A percentile compares a stretch with the other conserved stretches of the same genome.
Evolutionary conservation across 768 basidiomycete genomes (phyloP).

Genomic region (Holtermanniella nyarrowii): DNA sequence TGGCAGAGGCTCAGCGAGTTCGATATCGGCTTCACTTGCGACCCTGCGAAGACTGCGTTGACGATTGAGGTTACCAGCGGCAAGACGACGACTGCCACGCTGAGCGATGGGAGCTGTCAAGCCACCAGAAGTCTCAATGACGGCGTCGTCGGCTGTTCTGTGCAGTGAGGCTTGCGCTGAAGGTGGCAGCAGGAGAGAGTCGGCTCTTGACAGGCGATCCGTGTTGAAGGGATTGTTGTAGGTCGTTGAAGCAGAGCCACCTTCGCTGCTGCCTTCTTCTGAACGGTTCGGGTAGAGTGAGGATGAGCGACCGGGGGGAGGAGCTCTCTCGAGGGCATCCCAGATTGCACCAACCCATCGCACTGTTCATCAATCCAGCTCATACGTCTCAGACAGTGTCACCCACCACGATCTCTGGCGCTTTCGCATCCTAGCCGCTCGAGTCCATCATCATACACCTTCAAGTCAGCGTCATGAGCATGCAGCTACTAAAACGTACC

Average conservation of each 20-base stretch:
- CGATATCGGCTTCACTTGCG: constrained; percentile 32
- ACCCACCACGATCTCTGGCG: constrained; percentile 53
- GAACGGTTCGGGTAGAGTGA: constrained; percentile 5
- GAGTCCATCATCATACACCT: constrained; percentile 74
- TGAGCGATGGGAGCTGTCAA: constrained; percentile 24
- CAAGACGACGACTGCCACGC: constrained; percentile 24
- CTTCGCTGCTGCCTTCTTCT: constrained; percentile 4
- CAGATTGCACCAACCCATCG: constrained; percentile 87
- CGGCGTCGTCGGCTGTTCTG: constrained; percentile 24
- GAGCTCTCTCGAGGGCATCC: constrained; percentile 46
- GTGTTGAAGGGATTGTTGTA: constrained; percentile 4
- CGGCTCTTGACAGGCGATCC: constrained; percentile 9
- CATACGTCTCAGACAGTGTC: neutral
- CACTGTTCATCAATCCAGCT: constrained; percentile 40
- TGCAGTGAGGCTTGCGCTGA: constrained; percentile 1
- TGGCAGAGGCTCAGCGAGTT: constrained; percentile 18
- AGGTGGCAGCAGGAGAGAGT: neutral
- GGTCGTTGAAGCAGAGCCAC: constrained; percentile 25
- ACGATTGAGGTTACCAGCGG: constrained; percentile 19
- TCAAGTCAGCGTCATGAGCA: neutral
- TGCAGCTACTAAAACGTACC: constrained; percentile 10
- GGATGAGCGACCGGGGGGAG: constrained; percentile 8
- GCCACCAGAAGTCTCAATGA: constrained; percentile 32
- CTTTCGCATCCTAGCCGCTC: constrained; percentile 84
- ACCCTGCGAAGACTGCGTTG: constrained; percentile 23